A percentile compares a stretch with the other conserved stretches of the same genome.
phyloP scores from a whole-genome alignment of 2,329 filamentous ascomycete species.

The Alternaria incomplexa region DNA sequence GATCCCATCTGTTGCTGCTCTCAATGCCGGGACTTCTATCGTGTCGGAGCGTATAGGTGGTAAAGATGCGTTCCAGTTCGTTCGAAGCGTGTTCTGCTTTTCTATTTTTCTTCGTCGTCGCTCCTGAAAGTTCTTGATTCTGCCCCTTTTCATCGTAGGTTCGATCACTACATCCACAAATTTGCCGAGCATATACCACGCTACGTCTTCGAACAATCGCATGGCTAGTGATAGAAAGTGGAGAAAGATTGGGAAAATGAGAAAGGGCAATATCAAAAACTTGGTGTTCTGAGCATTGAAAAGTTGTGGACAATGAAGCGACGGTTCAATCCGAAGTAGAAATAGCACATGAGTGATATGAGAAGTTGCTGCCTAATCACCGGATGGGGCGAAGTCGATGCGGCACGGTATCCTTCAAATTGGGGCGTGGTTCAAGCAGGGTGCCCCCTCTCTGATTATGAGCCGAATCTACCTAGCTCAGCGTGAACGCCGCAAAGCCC shows the following conservation, averaged over 20 bases:
- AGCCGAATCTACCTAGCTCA: no score
- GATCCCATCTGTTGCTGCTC: background rate
- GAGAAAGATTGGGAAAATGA: background rate
- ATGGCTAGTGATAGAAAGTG: fast-evolving
- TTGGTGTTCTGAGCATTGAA: no score
- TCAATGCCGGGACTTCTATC: background rate
- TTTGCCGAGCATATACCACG: background rate
- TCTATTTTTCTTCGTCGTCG: background rate
- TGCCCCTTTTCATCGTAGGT: fast-evolving
- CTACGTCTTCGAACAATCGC: background rate
- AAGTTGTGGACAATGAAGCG: no score
- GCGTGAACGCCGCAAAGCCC: no score
- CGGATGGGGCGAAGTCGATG: no score
- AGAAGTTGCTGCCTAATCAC: no score
- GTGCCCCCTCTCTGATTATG: no score
- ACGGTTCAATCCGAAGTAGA: no score
- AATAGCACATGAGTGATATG: no score
- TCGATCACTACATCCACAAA: background rate
- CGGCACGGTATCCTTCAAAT: no score
- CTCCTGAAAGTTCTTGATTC: background rate
- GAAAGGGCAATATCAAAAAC: background rate
- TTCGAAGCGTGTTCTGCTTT: background rate
- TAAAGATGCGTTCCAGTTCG: background rate
- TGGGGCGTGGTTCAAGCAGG: no score
- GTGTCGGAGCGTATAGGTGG: background rate